Evolutionary conservation across 345 rosid genomes (phyloP).

Genomic region (Arabis alpina): DNA sequence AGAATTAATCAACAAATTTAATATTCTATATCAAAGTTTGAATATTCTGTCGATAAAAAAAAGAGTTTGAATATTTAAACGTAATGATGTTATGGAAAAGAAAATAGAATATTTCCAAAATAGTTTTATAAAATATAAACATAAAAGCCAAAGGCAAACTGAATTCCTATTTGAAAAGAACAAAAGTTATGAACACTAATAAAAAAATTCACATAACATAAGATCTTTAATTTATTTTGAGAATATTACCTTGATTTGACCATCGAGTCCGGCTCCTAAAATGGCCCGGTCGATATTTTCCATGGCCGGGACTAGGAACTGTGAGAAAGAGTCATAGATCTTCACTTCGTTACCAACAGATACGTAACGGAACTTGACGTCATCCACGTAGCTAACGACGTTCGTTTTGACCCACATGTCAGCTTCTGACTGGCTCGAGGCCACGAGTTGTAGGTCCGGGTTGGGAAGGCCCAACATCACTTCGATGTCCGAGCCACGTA

Average conservation of each 20-base stretch:
- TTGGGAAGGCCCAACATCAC: slow-evolving; percentile 59
- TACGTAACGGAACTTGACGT: slow-evolving; percentile 58
- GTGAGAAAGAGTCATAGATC: slow-evolving; percentile 32
- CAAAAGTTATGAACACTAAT: too few species aligned
- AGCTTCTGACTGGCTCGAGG: slow-evolving; percentile 53
- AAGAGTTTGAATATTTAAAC: not conserved
- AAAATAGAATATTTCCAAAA: too few species aligned
- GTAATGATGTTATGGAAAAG: too few species aligned
- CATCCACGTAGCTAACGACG: slow-evolving; percentile 37
- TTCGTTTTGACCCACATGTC: slow-evolving; percentile 54
- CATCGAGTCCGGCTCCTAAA: slow-evolving; percentile 33
- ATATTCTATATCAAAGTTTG: too few species aligned
- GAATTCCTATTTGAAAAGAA: too few species aligned
- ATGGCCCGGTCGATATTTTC: slow-evolving; percentile 40
- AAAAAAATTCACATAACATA: too few species aligned
- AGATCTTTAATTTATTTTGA: not conserved
- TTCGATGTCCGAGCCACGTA: slow-evolving; percentile 56
- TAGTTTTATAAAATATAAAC: too few species aligned
- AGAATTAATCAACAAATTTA: not conserved
- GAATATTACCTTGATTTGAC: slow-evolving; percentile 29
- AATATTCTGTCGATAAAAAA: too few species aligned
- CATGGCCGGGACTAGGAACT: slow-evolving; percentile 44
- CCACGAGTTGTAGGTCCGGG: slow-evolving; percentile 35
- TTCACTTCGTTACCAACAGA: slow-evolving; percentile 67
- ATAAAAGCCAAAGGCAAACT: too few species aligned